These are phyloP conservation scores for Cystobasidium onofrii DNA, from an alignment of 768 basidiomycete species.

Conservation along the genomic window DNA sequence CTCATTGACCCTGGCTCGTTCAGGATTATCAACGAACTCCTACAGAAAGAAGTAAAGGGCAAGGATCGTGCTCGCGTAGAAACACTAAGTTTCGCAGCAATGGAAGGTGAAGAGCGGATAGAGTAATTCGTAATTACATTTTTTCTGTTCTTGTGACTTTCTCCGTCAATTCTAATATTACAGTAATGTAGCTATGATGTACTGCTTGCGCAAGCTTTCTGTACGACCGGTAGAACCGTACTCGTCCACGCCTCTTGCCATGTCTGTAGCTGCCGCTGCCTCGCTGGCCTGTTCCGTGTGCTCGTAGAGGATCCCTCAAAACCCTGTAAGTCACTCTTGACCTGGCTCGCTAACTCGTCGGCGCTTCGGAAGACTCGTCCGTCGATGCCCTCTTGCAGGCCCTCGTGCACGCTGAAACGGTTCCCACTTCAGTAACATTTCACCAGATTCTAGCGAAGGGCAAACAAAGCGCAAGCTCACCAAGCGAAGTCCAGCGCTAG, in stretches of 20 bases:
- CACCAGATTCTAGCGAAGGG: not conserved
- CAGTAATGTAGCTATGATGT: not conserved
- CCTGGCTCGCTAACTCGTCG: constrained; percentile 59
- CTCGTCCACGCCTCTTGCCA: constrained; percentile 83
- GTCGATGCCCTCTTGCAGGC: constrained; percentile 75
- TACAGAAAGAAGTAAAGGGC: constrained; percentile 86
- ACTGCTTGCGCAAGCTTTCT: not conserved
- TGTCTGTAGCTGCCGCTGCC: constrained; percentile 49
- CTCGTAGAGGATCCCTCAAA: not conserved
- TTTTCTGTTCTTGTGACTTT: not conserved
- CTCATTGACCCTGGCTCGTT: constrained; percentile 90
- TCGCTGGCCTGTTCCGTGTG: constrained; percentile 49
- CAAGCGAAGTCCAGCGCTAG: constrained; percentile 79
- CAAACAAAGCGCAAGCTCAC: constrained; percentile 49
- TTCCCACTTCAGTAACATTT: not conserved
- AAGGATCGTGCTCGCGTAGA: constrained; percentile 63
- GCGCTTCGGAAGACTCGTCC: constrained; percentile 69
- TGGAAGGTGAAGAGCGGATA: constrained; percentile 37
- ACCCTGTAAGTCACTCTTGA: constrained; percentile 52
- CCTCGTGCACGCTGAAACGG: constrained; percentile 62
- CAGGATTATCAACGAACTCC: constrained; percentile 74
- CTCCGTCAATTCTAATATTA: not conserved
- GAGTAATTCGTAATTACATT: constrained; percentile 18
- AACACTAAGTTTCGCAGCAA: constrained; percentile 50
- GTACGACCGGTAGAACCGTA: constrained; percentile 56